phyloP scores from a whole-genome alignment of 2,329 filamentous ascomycete species.

The Cladosporium sp. region DNA sequence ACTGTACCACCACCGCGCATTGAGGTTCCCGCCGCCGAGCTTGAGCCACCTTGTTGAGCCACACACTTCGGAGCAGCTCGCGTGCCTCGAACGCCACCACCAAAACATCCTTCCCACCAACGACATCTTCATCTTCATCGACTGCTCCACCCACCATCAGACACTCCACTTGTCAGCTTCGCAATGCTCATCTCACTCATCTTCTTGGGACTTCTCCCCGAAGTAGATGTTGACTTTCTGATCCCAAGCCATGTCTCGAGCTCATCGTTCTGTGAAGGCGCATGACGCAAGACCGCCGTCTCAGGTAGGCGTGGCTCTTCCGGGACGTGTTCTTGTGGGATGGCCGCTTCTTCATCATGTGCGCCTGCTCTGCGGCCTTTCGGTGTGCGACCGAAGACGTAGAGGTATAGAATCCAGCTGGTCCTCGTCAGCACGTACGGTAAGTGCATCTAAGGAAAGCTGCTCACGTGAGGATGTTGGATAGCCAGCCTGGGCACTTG shows the following conservation, averaged over 20 bases:
- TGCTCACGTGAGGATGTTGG: neutral
- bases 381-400: neutral
- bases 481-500: neutral
- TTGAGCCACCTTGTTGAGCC: conserved; percentile 1
- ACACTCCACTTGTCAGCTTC: conserved; percentile 27
- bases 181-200: conserved; percentile 25
- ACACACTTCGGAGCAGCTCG: conserved; percentile 10
- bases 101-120: neutral
- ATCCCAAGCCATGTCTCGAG: conserved; percentile 13
- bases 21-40: conserved; percentile 4
- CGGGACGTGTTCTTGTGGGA: neutral
- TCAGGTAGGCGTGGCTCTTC: neutral
- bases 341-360: neutral
- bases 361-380: neutral
- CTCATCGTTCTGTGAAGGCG: neutral
- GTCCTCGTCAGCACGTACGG: neutral
- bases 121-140: conserved; percentile 3
- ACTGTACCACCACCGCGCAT: neutral
- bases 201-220: neutral
- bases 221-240: neutral
- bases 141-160: conserved; percentile 22
- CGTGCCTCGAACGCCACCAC: conserved; percentile 5
- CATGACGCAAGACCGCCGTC: neutral
- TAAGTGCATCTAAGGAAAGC: neutral
- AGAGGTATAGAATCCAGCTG: neutral